phyloP scores from a whole-genome alignment of 2,329 filamentous ascomycete genomes.

The Macrophomina phaseolina region DNA sequence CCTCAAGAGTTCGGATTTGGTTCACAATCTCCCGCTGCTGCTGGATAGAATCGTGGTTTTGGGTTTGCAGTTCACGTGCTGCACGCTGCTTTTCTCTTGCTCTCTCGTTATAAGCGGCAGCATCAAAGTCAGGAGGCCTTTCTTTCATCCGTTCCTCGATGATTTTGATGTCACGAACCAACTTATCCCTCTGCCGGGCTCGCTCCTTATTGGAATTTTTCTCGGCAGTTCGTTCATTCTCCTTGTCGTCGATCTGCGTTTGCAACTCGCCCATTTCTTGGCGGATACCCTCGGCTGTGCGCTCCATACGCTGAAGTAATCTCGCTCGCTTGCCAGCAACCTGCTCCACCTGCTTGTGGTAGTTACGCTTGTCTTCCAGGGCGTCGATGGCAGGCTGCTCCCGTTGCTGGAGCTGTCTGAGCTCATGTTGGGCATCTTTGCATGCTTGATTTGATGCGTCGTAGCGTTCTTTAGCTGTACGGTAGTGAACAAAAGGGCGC shows the following conservation, averaged over 20 bases:
- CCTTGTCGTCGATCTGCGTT: constrained; percentile 45
- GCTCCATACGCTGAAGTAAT: constrained; percentile 41
- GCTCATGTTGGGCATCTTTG: constrained; percentile 56
- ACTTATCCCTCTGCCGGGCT: background rate
- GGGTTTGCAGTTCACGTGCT: constrained; percentile 57
- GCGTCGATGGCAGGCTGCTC: constrained; percentile 72
- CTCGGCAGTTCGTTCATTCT: constrained; percentile 49
- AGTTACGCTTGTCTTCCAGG: constrained; percentile 72
- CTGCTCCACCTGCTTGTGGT: constrained; percentile 63
- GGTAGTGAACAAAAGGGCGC: constrained; percentile 70
- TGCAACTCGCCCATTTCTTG: constrained; percentile 50
- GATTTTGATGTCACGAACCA: constrained; percentile 45
- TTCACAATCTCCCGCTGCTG: constrained; percentile 27
- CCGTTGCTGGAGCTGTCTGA: constrained; percentile 65
- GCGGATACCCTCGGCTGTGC: constrained; percentile 36
- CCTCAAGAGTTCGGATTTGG: constrained; percentile 38
- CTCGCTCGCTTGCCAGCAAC: constrained; percentile 62
- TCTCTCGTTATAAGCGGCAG: constrained; percentile 71
- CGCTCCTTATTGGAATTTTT: constrained; percentile 41
- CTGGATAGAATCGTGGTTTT: constrained; percentile 29
- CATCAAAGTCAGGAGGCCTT: constrained; percentile 70
- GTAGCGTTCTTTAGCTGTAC: constrained; percentile 57
- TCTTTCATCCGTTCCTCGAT: constrained; percentile 67
- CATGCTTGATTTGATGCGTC: constrained; percentile 58
- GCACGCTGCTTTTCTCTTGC: constrained; percentile 64